These are phyloP conservation scores for Falciphora oryzae DNA, from an alignment of 2,329 filamentous ascomycete genomes.

Conservation along the genomic window DNA sequence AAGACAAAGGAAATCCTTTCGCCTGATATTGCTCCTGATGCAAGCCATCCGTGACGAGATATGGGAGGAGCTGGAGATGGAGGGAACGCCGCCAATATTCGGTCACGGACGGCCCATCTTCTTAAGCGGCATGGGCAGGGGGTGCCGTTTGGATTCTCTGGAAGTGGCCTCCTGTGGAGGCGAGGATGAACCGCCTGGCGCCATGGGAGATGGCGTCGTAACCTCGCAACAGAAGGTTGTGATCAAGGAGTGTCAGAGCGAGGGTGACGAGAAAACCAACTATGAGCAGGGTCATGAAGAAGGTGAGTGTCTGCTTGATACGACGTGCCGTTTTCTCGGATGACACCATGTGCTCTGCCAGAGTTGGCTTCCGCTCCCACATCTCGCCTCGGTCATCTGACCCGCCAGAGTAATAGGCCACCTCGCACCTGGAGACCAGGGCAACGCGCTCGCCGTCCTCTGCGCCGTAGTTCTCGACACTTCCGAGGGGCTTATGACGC, in stretches of 20 bases:
- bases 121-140: neutral
- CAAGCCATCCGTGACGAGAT: too few species aligned
- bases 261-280: neutral
- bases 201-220: neutral
- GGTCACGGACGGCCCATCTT: neutral
- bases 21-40: too few species aligned
- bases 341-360: slow-evolving; percentile 15
- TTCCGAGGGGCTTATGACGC: slow-evolving; percentile 20
- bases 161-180: too few species aligned
- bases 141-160: neutral
- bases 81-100: too few species aligned
- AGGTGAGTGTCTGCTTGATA: neutral
- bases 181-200: too few species aligned
- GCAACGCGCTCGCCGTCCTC: slow-evolving; percentile 17
- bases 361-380: slow-evolving; percentile 14
- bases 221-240: neutral
- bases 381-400: slow-evolving; percentile 10
- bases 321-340: neutral
- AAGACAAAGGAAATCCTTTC: too few species aligned
- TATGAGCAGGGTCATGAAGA: neutral
- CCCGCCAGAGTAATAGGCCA: slow-evolving; percentile 25
- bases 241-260: neutral
- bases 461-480: slow-evolving; percentile 4
- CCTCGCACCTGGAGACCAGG: slow-evolving; percentile 20
- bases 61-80: too few species aligned